Evolutionary conservation across 2,329 filamentous ascomycete genomes (phyloP).

Genomic region (Hypoxylon sp.): DNA sequence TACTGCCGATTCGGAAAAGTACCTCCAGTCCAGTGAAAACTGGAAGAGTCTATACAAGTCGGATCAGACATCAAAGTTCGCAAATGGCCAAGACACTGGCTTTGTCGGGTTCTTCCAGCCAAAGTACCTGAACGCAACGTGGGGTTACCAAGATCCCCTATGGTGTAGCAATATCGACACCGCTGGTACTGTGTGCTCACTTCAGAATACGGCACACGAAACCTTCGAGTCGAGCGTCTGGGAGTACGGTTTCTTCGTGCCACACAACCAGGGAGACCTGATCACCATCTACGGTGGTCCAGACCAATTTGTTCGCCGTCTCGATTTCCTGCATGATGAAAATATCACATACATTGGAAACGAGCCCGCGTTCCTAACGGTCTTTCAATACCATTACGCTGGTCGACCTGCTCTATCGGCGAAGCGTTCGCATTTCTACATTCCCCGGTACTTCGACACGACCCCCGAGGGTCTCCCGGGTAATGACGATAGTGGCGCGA

Average conservation of each 20-base stretch:
- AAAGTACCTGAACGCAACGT: conserved; percentile 74
- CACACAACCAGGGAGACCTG: conserved; percentile 66
- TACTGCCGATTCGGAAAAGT: conserved; percentile 68
- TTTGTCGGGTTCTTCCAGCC: conserved; percentile 80
- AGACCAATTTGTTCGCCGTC: conserved; percentile 66
- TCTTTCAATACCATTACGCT: conserved; percentile 78
- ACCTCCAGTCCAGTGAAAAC: conserved; percentile 69
- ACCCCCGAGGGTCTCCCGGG: conserved; percentile 72
- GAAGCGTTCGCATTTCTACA: conserved; percentile 71
- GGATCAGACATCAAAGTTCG: conserved; percentile 66
- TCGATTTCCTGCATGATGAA: conserved; percentile 74
- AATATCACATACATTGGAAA: conserved; percentile 76
- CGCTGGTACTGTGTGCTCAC: conserved; percentile 68
- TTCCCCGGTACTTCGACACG: conserved; percentile 72
- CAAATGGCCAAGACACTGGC: conserved; percentile 70
- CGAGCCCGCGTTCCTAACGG: conserved; percentile 57
- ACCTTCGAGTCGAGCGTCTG: conserved; percentile 79
- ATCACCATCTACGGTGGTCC: conserved; percentile 72
- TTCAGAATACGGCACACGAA: conserved; percentile 72
- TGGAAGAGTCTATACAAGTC: conserved; percentile 76
- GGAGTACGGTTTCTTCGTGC: conserved; percentile 77
- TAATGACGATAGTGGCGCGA: conserved; percentile 78
- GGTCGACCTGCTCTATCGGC: conserved; percentile 70
- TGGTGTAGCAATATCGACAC: conserved; percentile 69
- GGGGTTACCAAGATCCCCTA: conserved; percentile 76